Evolutionary conservation across 2,329 filamentous ascomycete species (phyloP).

Genomic region (Colletotrichum truncatum): DNA sequence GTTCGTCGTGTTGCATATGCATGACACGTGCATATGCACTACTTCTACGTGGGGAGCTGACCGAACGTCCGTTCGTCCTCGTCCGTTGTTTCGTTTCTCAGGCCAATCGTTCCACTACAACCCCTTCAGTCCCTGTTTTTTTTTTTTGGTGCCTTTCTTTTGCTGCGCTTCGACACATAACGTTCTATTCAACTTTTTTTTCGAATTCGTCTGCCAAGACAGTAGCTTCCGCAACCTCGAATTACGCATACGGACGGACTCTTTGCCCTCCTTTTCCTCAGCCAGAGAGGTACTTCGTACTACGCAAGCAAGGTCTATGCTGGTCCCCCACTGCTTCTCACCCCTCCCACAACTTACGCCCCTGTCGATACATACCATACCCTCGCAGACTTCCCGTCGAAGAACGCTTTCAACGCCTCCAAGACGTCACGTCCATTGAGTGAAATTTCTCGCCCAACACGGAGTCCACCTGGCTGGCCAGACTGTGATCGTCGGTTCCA

Average conservation of each 20-base stretch:
- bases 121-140: background rate
- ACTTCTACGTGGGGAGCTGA: background rate
- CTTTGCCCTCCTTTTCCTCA: background rate
- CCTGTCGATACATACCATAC: conserved; percentile 10
- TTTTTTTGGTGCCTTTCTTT: background rate
- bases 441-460: background rate
- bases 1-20: conserved; percentile 11
- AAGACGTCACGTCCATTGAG: background rate
- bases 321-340: background rate
- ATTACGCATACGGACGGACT: conserved; percentile 5
- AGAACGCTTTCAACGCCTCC: conserved; percentile 18
- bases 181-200: conserved; percentile 10
- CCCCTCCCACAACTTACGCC: background rate
- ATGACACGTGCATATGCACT: conserved; percentile 26
- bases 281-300: conserved; percentile 1
- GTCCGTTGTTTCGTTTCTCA: conserved; percentile 4
- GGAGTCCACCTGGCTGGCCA: background rate
- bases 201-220: conserved; percentile 21
- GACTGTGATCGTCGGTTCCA: conserved; percentile 20
- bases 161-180: conserved; percentile 21
- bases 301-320: conserved; percentile 13
- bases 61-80: background rate
- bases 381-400: conserved; percentile 9
- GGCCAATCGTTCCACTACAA: conserved; percentile 13
- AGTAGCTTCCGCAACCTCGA: conserved; percentile 22